phyloP scores from a whole-genome alignment of 805 yeast genomes.

The Lipomyces anomalus region DNA sequence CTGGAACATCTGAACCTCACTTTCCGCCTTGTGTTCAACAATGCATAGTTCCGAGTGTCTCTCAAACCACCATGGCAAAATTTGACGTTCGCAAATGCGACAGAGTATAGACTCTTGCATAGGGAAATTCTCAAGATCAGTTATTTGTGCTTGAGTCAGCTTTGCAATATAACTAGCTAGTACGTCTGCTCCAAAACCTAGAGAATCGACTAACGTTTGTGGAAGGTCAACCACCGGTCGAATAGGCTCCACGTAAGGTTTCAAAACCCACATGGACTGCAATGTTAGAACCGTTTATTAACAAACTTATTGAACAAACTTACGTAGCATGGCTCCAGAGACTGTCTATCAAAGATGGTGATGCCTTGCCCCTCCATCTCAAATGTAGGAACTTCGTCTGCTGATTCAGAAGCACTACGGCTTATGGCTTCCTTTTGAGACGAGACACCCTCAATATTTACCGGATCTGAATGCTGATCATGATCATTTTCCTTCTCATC shows the following conservation, averaged over 20 bases:
- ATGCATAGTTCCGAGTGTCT: slow-evolving; percentile 83
- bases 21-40: slow-evolving; percentile 76
- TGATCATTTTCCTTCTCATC: too few species aligned
- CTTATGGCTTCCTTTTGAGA: too few species aligned
- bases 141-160: slow-evolving; percentile 57
- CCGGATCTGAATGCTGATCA: too few species aligned
- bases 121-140: slow-evolving; percentile 43
- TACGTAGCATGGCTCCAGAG: slow-evolving; percentile 56
- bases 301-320: slow-evolving; percentile 5
- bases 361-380: slow-evolving; percentile 94
- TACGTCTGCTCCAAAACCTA: slow-evolving; percentile 86
- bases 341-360: slow-evolving; percentile 56
- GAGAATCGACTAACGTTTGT: slow-evolving; percentile 55
- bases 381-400: too few species aligned
- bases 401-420: too few species aligned
- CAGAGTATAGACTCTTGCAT: slow-evolving; percentile 49
- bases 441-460: too few species aligned
- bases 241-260: slow-evolving; percentile 64
- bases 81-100: slow-evolving; percentile 80
- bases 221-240: slow-evolving; percentile 65
- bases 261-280: slow-evolving; percentile 81
- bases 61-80: slow-evolving; percentile 97
- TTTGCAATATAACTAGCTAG: slow-evolving; percentile 66
- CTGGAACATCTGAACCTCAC: slow-evolving; percentile 66
- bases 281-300: slow-evolving; percentile 4